Evolutionary conservation across 371 early-diverging fungal genomes (phyloP).

Genomic region (Circinella umbellata): DNA sequence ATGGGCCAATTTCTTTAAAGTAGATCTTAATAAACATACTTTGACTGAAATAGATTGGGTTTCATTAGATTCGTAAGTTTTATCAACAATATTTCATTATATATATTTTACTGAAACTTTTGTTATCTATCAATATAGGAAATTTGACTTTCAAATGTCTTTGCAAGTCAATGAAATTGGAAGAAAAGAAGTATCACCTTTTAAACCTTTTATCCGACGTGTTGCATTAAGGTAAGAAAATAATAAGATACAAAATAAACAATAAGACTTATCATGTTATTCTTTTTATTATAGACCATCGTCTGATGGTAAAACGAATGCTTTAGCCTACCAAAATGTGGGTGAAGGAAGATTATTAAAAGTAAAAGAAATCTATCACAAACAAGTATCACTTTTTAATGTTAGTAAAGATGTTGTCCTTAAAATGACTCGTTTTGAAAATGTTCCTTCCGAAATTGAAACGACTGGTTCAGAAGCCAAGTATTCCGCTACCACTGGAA

Average conservation of each 20-base stretch:
- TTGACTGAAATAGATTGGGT: slow-evolving; percentile 45
- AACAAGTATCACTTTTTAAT: slow-evolving; percentile 26
- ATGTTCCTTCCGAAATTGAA: slow-evolving; percentile 16
- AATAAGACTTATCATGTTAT: neutral
- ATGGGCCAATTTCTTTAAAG: slow-evolving; percentile 34
- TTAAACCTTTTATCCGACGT: slow-evolving; percentile 43
- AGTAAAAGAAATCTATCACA: slow-evolving; percentile 35
- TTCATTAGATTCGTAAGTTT: slow-evolving; percentile 43
- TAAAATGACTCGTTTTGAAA: slow-evolving; percentile 42
- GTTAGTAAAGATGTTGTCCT: slow-evolving; percentile 34
- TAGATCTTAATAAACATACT: slow-evolving; percentile 24
- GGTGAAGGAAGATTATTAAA: slow-evolving; percentile 30
- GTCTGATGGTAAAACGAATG: neutral
- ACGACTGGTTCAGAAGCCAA: slow-evolving; percentile 17
- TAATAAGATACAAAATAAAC: too few species aligned
- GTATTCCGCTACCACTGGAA: slow-evolving; percentile 28
- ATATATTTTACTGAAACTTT: too few species aligned
- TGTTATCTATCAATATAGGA: slow-evolving; percentile 17
- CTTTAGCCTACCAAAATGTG: slow-evolving; percentile 30
- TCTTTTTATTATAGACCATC: neutral
- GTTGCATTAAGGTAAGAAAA: slow-evolving; percentile 39
- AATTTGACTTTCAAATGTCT: slow-evolving; percentile 45
- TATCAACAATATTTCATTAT: neutral
- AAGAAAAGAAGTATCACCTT: slow-evolving; percentile 46
- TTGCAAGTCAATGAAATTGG: slow-evolving; percentile 29